Evolutionary conservation across 2,329 filamentous ascomycete genomes (phyloP).

Genomic region (Paecilomyces dactylethromorphus): DNA sequence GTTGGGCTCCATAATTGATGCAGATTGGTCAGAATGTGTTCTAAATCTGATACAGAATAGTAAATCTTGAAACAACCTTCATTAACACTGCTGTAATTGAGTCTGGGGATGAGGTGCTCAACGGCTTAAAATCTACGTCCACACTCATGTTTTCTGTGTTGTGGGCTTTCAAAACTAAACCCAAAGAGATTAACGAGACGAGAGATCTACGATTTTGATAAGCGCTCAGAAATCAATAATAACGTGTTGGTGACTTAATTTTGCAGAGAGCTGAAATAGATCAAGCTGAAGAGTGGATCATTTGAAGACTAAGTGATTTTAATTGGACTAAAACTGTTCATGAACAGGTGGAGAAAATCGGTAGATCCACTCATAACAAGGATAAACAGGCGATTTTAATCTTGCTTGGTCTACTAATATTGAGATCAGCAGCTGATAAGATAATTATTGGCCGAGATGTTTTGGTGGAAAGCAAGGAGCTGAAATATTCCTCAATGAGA

Average conservation of each 20-base stretch:
- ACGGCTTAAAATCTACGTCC: background rate
- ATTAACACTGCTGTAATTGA: background rate
- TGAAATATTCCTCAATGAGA: background rate
- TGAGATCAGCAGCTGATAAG: background rate
- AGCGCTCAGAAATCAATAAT: background rate
- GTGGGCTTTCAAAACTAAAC: background rate
- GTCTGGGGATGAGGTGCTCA: background rate
- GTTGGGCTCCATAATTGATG: background rate
- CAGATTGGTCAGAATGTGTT: background rate
- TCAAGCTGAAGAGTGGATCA: background rate
- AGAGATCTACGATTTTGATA: background rate
- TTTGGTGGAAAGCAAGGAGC: background rate
- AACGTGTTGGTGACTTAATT: background rate
- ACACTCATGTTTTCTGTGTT: background rate
- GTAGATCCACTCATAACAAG: background rate
- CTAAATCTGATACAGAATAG: background rate
- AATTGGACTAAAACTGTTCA: background rate
- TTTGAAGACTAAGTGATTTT: background rate
- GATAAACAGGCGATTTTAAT: background rate
- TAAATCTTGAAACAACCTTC: background rate
- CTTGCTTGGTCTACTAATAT: background rate
- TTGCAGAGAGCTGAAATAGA: background rate
- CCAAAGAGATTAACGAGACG: background rate
- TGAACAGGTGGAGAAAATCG: background rate
- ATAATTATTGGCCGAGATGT: background rate